These are phyloP conservation scores for Pichia terricola DNA, from an alignment of 1,139 yeast species.

Conservation along the genomic window DNA sequence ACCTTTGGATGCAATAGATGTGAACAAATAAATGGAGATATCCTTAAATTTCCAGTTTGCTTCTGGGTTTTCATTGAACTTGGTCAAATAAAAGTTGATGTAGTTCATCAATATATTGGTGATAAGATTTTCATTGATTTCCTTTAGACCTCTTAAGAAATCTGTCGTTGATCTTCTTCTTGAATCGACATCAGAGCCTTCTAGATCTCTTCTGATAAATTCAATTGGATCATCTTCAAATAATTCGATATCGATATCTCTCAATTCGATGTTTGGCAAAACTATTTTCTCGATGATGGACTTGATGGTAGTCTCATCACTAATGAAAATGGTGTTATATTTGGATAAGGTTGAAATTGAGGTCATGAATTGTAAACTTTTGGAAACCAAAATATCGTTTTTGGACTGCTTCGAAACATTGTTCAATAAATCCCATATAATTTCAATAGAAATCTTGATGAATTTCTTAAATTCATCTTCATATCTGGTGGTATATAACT, in stretches of 20 bases:
- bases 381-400: slow-evolving; percentile 77
- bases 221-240: slow-evolving; percentile 97
- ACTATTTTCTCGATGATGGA: slow-evolving; percentile 77
- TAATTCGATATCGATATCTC: slow-evolving; percentile 80
- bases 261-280: slow-evolving; percentile 77
- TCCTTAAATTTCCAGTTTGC: slow-evolving; percentile 78
- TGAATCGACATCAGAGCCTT: slow-evolving; percentile 90
- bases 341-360: slow-evolving; percentile 67
- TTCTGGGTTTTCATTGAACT: slow-evolving; percentile 30
- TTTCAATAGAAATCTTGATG: slow-evolving; percentile 69
- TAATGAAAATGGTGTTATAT: slow-evolving; percentile 56
- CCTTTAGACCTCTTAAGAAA: slow-evolving; percentile 78
- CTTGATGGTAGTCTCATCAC: slow-evolving; percentile 50
- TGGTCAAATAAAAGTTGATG: slow-evolving; percentile 55
- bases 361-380: slow-evolving; percentile 71
- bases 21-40: slow-evolving; percentile 75
- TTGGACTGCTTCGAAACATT: slow-evolving; percentile 61
- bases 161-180: slow-evolving; percentile 89
- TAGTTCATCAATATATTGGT: slow-evolving; percentile 74
- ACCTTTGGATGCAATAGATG: slow-evolving; percentile 88
- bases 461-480: slow-evolving; percentile 80
- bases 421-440: slow-evolving; percentile 73
- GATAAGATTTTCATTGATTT: slow-evolving; percentile 62
- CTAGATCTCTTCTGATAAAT: slow-evolving; percentile 83
- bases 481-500: slow-evolving; percentile 80